These are phyloP conservation scores for Lentinula edodes DNA, from an alignment of 768 basidiomycete species.

Conservation along the genomic window DNA sequence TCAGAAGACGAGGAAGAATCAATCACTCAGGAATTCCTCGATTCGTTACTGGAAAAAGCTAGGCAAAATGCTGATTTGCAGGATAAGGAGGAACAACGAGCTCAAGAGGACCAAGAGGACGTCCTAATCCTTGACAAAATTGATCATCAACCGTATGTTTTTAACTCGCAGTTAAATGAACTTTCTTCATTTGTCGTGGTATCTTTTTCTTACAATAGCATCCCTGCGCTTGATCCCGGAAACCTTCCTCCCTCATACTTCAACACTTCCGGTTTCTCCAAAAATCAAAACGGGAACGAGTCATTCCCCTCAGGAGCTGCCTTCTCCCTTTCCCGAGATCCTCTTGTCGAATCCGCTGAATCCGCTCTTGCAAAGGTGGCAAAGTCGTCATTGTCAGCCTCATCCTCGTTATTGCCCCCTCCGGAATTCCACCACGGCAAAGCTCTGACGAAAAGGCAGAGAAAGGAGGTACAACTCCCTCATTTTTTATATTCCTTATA, in stretches of 20 bases:
- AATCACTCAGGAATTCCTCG: conserved; percentile 54
- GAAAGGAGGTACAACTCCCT: conserved; percentile 48
- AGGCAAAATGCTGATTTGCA: conserved; percentile 37
- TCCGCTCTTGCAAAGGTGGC: conserved; percentile 35
- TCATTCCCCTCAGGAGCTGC: conserved; percentile 29
- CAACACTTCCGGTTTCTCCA: conserved; percentile 13
- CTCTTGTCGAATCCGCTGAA: conserved; percentile 52
- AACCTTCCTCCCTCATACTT: conserved; percentile 62
- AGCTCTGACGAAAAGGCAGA: conserved; percentile 65
- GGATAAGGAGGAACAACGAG: conserved; percentile 23
- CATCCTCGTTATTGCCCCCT: conserved; percentile 46
- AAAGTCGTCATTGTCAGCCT: background rate
- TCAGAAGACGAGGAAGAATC: conserved; percentile 33
- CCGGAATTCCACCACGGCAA: conserved; percentile 58
- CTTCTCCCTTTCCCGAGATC: conserved; percentile 48
- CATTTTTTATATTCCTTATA: no score
- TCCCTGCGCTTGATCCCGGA: conserved; percentile 66
- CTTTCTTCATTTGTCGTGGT: background rate
- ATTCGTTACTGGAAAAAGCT: conserved; percentile 60
- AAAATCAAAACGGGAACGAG: background rate
- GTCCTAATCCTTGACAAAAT: conserved; percentile 43
- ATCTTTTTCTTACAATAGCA: background rate
- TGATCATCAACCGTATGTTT: conserved; percentile 11
- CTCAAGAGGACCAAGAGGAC: conserved; percentile 37
- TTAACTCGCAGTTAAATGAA: background rate